These are phyloP conservation scores for Oidium heveae DNA, from an alignment of 2,329 filamentous ascomycete species.

Conservation along the genomic window DNA sequence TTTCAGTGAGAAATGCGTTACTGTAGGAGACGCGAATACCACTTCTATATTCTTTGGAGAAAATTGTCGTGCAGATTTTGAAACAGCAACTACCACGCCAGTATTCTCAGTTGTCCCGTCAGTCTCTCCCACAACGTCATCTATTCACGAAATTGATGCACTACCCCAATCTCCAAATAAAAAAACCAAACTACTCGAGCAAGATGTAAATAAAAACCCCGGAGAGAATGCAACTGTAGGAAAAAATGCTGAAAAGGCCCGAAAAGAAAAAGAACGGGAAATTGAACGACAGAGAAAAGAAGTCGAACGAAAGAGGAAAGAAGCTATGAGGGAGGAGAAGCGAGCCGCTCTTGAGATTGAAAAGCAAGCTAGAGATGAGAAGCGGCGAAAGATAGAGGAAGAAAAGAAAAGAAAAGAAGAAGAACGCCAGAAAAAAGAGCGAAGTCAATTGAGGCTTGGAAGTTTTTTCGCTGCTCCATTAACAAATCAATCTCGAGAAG, in stretches of 20 bases:
- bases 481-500: constrained; percentile 3
- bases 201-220: constrained; percentile 16
- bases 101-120: constrained; percentile 3
- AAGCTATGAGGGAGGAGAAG: constrained; percentile 16
- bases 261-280: constrained; percentile 13
- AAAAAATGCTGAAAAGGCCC: constrained; percentile 13
- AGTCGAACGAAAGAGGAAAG: constrained; percentile 12
- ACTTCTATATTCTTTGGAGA: constrained; percentile 4
- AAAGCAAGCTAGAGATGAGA: constrained; percentile 11
- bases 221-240: constrained; percentile 11
- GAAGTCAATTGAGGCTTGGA: constrained; percentile 19
- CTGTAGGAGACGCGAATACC: constrained; percentile 3
- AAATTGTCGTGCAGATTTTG: constrained; percentile 1
- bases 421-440: constrained; percentile 21
- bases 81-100: constrained; percentile 6
- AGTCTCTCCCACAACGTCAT: constrained; percentile 6
- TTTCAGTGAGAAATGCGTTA: neutral
- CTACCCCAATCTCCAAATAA: constrained; percentile 7
- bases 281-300: neutral
- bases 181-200: constrained; percentile 11
- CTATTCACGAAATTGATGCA: constrained; percentile 3
- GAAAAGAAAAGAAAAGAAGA: constrained; percentile 15
- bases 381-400: constrained; percentile 14
- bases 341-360: constrained; percentile 15
- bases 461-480: constrained; percentile 7